Conservation (phyloP, 176 grass and related monocot species). For the Bromus sterilis region DNA sequence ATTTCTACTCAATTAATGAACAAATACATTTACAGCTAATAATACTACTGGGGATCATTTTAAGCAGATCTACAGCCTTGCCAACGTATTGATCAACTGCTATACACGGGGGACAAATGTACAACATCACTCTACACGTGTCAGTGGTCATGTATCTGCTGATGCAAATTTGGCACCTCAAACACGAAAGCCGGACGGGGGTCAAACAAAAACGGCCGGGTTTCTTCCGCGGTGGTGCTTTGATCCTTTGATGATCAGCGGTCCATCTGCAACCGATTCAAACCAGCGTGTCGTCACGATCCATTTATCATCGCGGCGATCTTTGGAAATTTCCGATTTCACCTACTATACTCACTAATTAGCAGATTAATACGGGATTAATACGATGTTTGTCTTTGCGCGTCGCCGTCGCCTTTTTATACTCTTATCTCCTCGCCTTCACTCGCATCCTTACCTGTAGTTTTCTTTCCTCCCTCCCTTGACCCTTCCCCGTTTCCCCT, state of each 20-base stretch:
- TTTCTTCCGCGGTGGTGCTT: neutral
- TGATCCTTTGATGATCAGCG: neutral
- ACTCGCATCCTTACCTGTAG: slow-evolving; percentile 17
- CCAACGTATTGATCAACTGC: neutral
- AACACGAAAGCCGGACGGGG: no score
- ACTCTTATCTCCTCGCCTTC: slow-evolving; percentile 19
- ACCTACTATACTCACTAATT: no score
- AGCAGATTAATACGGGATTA: no score
- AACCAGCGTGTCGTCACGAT: neutral
- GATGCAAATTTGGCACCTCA: neutral
- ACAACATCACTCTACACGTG: neutral
- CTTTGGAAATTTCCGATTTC: no score
- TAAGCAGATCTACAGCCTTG: no score
- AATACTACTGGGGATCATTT: neutral
- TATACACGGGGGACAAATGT: neutral
- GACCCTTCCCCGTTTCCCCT: neutral
- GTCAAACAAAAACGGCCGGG: neutral
- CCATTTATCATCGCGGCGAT: no score
- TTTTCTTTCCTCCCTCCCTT: slow-evolving; percentile 15
- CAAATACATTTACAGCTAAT: neutral
- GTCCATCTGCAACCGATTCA: neutral
- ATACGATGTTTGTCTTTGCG: neutral
- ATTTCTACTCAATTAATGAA: neutral
- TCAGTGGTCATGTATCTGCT: neutral
- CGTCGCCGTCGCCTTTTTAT: slow-evolving; percentile 14